A percentile compares a stretch with the other conserved stretches of the same genome.
Evolutionary conservation across 2,329 filamentous ascomycete species (phyloP).

Genomic region (Ploettnerulaceae sp.): DNA sequence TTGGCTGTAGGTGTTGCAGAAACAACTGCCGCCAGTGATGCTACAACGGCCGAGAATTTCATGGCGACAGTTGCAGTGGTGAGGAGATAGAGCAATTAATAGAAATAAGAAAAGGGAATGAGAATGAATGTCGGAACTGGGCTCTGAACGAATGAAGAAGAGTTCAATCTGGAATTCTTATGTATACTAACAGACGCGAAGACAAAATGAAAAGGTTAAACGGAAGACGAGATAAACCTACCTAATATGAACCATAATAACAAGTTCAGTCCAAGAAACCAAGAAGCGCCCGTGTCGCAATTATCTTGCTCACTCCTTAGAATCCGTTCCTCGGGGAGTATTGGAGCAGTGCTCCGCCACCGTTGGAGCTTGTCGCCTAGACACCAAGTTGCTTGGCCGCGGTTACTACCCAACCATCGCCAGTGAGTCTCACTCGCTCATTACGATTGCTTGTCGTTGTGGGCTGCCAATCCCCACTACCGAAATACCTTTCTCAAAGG

Average conservation of each 20-base stretch:
- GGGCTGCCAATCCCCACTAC: no score
- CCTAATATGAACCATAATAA: neutral
- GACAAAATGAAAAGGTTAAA: neutral
- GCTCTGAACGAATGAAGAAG: conserved; percentile 11
- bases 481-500: no score
- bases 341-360: neutral
- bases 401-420: conserved; percentile 1
- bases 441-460: no score
- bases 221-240: neutral
- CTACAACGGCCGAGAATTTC: conserved; percentile 25
- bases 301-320: conserved; percentile 2
- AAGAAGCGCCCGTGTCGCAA: conserved; percentile 1
- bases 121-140: conserved; percentile 2
- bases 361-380: conserved; percentile 3
- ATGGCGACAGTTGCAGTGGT: conserved; percentile 14
- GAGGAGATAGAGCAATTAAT: neutral
- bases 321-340: neutral
- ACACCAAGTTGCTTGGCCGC: conserved; percentile 6
- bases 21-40: conserved; percentile 21
- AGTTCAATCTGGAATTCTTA: conserved; percentile 7
- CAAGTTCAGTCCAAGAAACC: neutral
- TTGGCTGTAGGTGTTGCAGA: conserved; percentile 18
- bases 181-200: neutral
- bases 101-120: neutral
- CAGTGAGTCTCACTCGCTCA: neutral